These are phyloP conservation scores for Colletotrichum echinochloae DNA, from an alignment of 2,329 filamentous ascomycete genomes.

Conservation along the genomic window DNA sequence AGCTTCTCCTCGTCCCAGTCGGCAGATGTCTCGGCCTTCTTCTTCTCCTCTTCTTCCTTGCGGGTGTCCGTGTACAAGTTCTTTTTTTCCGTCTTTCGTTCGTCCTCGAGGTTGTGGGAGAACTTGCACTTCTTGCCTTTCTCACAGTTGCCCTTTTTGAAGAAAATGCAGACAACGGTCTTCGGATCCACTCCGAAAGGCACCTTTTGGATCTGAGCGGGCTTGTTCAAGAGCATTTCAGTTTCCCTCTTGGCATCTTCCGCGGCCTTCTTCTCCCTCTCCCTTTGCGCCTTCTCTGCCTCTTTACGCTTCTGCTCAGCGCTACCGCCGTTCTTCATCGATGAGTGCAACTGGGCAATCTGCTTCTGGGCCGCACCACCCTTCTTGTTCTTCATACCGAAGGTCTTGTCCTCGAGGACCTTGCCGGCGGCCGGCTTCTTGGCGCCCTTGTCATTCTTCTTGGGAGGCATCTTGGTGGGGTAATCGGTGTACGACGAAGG, in stretches of 20 bases:
- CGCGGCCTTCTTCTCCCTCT: slow-evolving; percentile 91
- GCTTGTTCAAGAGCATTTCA: slow-evolving; percentile 86
- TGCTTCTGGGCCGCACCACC: slow-evolving; percentile 89
- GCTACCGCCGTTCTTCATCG: slow-evolving; percentile 79
- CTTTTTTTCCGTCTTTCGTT: slow-evolving; percentile 92
- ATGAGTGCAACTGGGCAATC: slow-evolving; percentile 84
- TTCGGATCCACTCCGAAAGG: slow-evolving; percentile 98
- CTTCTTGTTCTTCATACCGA: slow-evolving; percentile 99
- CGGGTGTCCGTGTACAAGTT: slow-evolving; percentile 89
- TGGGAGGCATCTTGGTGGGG: slow-evolving; percentile 76
- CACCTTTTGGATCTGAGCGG: slow-evolving; percentile 96
- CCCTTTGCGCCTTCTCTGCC: slow-evolving; percentile 74
- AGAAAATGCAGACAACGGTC: slow-evolving; percentile 96
- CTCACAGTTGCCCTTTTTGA: slow-evolving; percentile 96
- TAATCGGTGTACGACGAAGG: slow-evolving; percentile 35
- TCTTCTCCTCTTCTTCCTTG: slow-evolving; percentile 78
- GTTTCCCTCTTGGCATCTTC: slow-evolving; percentile 86
- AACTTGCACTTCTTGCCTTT: slow-evolving; percentile 99
- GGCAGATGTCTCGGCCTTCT: slow-evolving; percentile 92
- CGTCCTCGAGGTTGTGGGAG: slow-evolving; percentile 88
- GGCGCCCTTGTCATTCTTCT: slow-evolving; percentile 64
- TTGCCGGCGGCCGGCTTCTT: slow-evolving; percentile 71
- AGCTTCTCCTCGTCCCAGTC: slow-evolving; percentile 99
- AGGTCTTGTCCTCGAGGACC: slow-evolving; percentile 91
- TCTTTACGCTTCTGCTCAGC: slow-evolving; percentile 87